Evolutionary conservation across 1,139 yeast genomes (phyloP).

Genomic region (Scheffersomyces titani): DNA sequence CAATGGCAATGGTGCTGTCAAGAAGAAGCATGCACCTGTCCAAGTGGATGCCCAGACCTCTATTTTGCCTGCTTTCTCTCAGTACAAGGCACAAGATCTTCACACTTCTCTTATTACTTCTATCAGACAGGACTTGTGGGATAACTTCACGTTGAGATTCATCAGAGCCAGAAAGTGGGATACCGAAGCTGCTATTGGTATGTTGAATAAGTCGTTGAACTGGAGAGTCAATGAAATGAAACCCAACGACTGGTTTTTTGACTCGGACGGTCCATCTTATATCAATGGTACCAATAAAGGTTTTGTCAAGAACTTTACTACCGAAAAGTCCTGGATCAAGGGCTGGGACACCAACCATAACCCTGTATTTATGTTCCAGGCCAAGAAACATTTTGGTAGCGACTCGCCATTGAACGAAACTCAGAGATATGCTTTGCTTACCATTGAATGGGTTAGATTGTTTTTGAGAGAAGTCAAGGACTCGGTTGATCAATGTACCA

Average conservation of each 20-base stretch:
- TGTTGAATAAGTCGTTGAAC: conserved; percentile 38
- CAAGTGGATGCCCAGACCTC: not conserved
- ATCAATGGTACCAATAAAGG: conserved; percentile 33
- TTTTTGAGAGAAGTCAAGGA: conserved; percentile 36
- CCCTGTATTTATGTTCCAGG: conserved; percentile 42
- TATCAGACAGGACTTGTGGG: conserved; percentile 35
- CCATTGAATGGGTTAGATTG: conserved; percentile 44
- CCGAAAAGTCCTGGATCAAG: conserved; percentile 40
- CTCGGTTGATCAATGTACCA: conserved; percentile 38
- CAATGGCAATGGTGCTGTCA: conserved; percentile 1
- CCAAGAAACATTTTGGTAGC: conserved; percentile 41
- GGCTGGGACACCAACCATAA: conserved; percentile 41
- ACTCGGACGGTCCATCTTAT: conserved; percentile 43
- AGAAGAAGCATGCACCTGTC: conserved; percentile 5
- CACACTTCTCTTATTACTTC: conserved; percentile 25
- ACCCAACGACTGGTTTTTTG: conserved; percentile 34
- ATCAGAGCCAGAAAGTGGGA: conserved; percentile 48
- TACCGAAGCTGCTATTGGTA: conserved; percentile 30
- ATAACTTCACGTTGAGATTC: conserved; percentile 37
- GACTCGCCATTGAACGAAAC: conserved; percentile 42
- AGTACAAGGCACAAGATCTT: conserved; percentile 26
- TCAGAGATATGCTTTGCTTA: conserved; percentile 38
- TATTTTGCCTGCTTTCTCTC: conserved; percentile 17
- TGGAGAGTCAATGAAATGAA: conserved; percentile 38
- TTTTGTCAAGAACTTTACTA: conserved; percentile 37